Evolutionary conservation across 805 yeast species (phyloP).

Genomic region (Ascoidea asiatica): DNA sequence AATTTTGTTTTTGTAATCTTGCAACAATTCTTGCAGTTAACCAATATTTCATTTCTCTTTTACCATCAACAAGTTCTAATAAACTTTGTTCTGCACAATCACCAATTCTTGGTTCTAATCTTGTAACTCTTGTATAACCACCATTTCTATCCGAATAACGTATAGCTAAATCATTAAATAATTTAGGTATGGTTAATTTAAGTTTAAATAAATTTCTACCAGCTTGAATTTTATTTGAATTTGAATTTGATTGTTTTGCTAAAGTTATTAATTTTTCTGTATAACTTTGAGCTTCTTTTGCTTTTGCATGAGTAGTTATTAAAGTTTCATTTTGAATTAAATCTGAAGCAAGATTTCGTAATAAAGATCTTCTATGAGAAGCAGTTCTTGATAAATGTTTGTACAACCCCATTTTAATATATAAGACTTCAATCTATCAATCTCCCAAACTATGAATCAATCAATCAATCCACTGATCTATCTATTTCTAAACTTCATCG

Average conservation of each 20-base stretch:
- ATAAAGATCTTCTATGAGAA: conserved; percentile 38
- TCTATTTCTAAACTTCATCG: too few species aligned
- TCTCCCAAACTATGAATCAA: too few species aligned
- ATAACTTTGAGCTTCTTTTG: conserved; percentile 50
- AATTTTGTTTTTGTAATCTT: conserved; percentile 53
- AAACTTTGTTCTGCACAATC: conserved; percentile 88
- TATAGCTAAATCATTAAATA: conserved; percentile 48
- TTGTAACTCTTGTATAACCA: conserved; percentile 79
- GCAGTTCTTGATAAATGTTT: conserved; percentile 23
- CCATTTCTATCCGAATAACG: conserved; percentile 53
- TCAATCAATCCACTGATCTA: too few species aligned
- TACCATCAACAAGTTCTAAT: conserved; percentile 70
- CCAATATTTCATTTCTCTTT: conserved; percentile 61
- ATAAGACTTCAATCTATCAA: too few species aligned
- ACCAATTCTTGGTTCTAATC: conserved; percentile 73
- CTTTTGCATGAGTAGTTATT: conserved; percentile 63
- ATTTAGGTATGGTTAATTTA: conserved; percentile 41
- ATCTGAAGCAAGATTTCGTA: conserved; percentile 55
- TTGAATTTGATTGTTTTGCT: conserved; percentile 28
- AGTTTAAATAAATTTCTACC: conserved; percentile 33
- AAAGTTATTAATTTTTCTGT: conserved; percentile 53
- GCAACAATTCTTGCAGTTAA: conserved; percentile 73
- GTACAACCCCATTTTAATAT: too few species aligned
- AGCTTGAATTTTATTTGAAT: conserved; percentile 18
- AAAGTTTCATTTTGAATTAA: conserved; percentile 59